Conservation (phyloP, 805 yeast species). For the Blastobotrys robertii region DNA sequence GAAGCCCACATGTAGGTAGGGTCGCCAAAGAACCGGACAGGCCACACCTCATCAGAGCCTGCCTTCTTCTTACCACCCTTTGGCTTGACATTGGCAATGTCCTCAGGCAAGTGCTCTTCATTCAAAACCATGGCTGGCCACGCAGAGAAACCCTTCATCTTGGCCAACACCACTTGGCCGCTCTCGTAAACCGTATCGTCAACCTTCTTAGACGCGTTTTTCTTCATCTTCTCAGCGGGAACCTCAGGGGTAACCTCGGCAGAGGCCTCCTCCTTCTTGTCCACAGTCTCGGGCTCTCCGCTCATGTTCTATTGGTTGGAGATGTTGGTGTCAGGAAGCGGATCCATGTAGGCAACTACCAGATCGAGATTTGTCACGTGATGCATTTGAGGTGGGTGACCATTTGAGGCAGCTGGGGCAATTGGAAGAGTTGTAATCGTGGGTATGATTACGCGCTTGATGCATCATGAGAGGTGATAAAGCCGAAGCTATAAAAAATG, state of each 20-base stretch:
- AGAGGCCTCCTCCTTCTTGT: no score
- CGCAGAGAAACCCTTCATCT: constrained; percentile 77
- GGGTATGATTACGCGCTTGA: background rate
- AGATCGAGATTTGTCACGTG: no score
- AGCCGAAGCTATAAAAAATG: no score
- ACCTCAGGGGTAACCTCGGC: no score
- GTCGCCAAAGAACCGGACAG: constrained; percentile 61
- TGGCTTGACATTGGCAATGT: constrained; percentile 21
- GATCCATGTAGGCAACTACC: no score
- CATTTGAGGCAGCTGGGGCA: background rate
- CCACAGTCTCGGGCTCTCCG: no score
- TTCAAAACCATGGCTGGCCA: constrained; percentile 76
- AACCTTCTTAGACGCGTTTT: background rate
- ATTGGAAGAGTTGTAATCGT: background rate
- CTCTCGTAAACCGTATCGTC: constrained; percentile 27
- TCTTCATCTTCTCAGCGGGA: no score
- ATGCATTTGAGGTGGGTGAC: no score
- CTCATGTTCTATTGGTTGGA: no score
- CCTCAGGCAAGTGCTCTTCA: constrained; percentile 17
- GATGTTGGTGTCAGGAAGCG: no score
- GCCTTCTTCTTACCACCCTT: constrained; percentile 26
- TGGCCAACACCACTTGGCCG: constrained; percentile 58
- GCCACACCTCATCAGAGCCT: constrained; percentile 27
- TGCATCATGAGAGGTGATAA: no score
- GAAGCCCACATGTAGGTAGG: constrained; percentile 65